phyloP scores from a whole-genome alignment of 495 filamentous ascomycete genomes.

The Penicillium canescens region DNA sequence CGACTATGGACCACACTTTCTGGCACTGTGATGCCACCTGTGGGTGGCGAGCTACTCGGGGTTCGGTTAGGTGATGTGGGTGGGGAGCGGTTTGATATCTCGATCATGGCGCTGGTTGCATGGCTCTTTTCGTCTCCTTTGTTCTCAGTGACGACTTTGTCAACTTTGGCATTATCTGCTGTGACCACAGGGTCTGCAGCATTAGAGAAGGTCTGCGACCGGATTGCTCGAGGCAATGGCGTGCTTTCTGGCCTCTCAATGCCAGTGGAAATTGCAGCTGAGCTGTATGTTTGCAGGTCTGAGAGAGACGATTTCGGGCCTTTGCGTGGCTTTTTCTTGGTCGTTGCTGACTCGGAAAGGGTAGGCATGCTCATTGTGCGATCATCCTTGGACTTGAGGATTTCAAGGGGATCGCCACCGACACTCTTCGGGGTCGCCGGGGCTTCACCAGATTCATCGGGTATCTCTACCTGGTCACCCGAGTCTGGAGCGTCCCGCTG shows the following conservation, averaged over 20 bases:
- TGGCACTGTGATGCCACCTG: slow-evolving; percentile 28
- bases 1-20: slow-evolving; percentile 29
- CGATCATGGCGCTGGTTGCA: slow-evolving; percentile 64
- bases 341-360: slow-evolving; percentile 32
- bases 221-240: slow-evolving; percentile 55
- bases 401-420: slow-evolving; percentile 31
- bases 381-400: slow-evolving; percentile 47
- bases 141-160: slow-evolving; percentile 46
- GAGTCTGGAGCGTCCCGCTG: slow-evolving; percentile 53
- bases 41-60: slow-evolving; percentile 51
- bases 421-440: slow-evolving; percentile 41
- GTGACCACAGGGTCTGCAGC: slow-evolving; percentile 64
- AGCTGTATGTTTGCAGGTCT: slow-evolving; percentile 26
- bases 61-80: slow-evolving; percentile 56
- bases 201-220: slow-evolving; percentile 64
- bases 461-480: slow-evolving; percentile 51
- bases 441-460: slow-evolving; percentile 57
- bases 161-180: slow-evolving; percentile 61
- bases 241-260: slow-evolving; percentile 34
- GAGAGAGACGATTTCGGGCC: slow-evolving; percentile 24
- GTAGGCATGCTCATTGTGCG: slow-evolving; percentile 61
- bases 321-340: slow-evolving; percentile 36
- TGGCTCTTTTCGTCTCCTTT: slow-evolving; percentile 49
- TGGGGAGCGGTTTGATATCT: slow-evolving; percentile 62
- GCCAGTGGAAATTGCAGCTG: slow-evolving; percentile 38